Evolutionary conservation across 176 grass and related monocot species (phyloP), one percentile per base, ranked within the genome.

Genomic region (Urochloa ruziziensis): DNA sequence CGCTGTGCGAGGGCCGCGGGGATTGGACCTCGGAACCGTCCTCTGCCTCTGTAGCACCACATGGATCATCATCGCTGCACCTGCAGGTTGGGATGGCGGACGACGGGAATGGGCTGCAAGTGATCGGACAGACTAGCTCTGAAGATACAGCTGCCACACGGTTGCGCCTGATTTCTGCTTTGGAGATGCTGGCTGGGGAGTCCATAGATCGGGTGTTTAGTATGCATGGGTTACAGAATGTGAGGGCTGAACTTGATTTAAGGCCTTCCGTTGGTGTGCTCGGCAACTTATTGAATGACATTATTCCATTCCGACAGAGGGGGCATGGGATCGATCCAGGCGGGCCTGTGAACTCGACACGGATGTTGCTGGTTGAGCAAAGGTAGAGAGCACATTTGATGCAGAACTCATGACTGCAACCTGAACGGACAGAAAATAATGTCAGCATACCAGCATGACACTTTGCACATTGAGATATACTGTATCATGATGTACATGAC

Each of bases 141-240:
- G 96, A 96, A 76, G 96, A 93, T 68, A 98, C 74, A 61, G 91
- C 82, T 37, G 89, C 91, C 15, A 93, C 91, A 74, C 89, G 86
- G 51, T 98, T 96, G 61, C 89, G 87, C 62, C 87, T 84, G 19
- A 93, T 93, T 75, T 99, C 96, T 0, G 93, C 80, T 87, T 80
- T 93, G 79, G 80, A 87, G 65, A 85, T 54, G 11, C 83, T 88
- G 39, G 86, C 75, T 15, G 89, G 93, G 7, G 90, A 79, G 64
- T 94, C 90, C 42, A 84, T 76, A 29, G 88, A 89, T 43, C 79
- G 32, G 12, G 91, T 84, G 71, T 86, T 91, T 28, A 93, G 82
- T 46, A 98, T 99, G 73, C 93, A 99, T 40, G 96, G 93, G 70
- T 86, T 99, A 88, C 96, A 99, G 85, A 96, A 92, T 61, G 86